phyloP scores from a whole-genome alignment of 148 eudicot genomes.

The Mesembryanthemum crystallinum region DNA sequence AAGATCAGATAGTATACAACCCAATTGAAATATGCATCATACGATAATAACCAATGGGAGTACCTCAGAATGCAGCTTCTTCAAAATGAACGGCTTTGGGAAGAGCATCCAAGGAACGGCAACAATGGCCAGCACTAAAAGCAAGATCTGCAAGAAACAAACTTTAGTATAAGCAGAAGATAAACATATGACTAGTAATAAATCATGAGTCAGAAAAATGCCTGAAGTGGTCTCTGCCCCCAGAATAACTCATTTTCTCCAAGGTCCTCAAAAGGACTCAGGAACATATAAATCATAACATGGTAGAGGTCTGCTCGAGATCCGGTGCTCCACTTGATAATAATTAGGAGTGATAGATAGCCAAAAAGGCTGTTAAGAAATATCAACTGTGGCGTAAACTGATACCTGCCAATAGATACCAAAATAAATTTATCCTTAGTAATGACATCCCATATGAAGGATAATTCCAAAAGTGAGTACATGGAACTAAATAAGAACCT shows the following conservation, averaged over 20 bases:
- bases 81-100: conserved; percentile 96
- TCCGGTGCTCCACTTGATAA: conserved; percentile 96
- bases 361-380: conserved; percentile 99
- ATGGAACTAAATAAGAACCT: conserved; percentile 46
- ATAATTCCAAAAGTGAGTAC: conserved; percentile 14
- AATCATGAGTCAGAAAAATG: conserved; percentile 27
- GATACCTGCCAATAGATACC: conserved; percentile 59
- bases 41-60: background rate
- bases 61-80: conserved; percentile 87
- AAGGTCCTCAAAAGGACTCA: conserved; percentile 93
- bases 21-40: background rate
- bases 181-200: background rate
- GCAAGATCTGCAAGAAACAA: conserved; percentile 56
- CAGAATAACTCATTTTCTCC: conserved; percentile 92
- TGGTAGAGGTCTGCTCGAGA: conserved; percentile 98
- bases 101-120: conserved; percentile 99
- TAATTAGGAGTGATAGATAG: conserved; percentile 85
- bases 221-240: conserved; percentile 96
- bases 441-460: background rate
- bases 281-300: conserved; percentile 99
- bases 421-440: conserved; percentile 19
- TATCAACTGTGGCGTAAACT: conserved; percentile 94
- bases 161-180: conserved; percentile 3
- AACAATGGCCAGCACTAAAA: conserved; percentile 77
- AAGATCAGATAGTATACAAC: background rate